Conservation (phyloP, 345 rosid species). For the Euphorbia lathyris region DNA sequence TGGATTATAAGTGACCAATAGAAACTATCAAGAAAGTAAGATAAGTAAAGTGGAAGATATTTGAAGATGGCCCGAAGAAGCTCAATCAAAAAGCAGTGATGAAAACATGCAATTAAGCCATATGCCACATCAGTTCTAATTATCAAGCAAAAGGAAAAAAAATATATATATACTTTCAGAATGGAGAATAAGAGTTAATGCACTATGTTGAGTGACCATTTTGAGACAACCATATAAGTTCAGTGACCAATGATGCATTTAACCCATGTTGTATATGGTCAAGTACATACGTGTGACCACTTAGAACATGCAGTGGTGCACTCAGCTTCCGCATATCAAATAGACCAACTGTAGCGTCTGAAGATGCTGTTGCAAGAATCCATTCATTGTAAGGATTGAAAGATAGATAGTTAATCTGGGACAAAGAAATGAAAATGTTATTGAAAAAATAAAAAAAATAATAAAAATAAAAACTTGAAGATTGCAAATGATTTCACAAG, state of each 20-base stretch:
- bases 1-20: not conserved
- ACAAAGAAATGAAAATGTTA: conserved; percentile 9
- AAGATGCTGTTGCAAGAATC: conserved; percentile 90
- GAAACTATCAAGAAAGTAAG: not conserved
- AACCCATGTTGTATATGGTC: not conserved
- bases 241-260: no score
- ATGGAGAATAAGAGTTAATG: not conserved
- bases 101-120: not conserved
- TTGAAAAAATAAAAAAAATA: not conserved
- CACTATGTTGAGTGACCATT: no score
- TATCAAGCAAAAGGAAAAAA: not conserved
- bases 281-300: conserved; percentile 62
- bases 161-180: not conserved
- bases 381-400: conserved; percentile 86
- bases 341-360: conserved; percentile 74
- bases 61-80: not conserved
- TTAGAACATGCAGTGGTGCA: conserved; percentile 61
- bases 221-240: no score
- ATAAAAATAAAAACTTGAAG: not conserved
- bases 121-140: not conserved
- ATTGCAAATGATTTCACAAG: not conserved
- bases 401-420: conserved; percentile 74
- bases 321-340: conserved; percentile 78
- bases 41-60: not conserved
- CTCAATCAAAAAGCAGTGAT: not conserved